These are phyloP conservation scores for Talaromyces sp. DNA, from an alignment of 2,329 filamentous ascomycete genomes.

Conservation along the genomic window DNA sequence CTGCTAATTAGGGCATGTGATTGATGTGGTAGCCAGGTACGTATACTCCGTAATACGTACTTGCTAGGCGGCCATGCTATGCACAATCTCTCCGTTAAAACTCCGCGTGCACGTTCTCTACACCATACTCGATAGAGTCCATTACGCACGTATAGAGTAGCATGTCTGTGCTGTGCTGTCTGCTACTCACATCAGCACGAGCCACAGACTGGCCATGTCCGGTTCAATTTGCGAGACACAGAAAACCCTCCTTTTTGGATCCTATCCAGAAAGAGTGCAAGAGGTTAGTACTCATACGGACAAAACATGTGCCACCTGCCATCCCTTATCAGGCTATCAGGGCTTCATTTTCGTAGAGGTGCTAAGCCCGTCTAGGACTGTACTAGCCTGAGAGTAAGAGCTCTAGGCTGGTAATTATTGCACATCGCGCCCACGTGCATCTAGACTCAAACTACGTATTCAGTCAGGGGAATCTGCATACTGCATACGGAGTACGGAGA, in stretches of 20 bases:
- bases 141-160: background rate
- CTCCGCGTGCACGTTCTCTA: background rate
- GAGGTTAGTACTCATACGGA: background rate
- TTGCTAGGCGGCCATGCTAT: too few species aligned
- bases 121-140: background rate
- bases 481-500: too few species aligned
- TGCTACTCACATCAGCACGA: too few species aligned
- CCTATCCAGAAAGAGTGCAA: background rate
- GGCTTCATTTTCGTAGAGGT: background rate
- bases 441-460: too few species aligned
- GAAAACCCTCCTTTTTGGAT: too few species aligned
- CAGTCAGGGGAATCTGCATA: background rate
- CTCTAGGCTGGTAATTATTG: background rate
- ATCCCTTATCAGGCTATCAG: background rate
- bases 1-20: too few species aligned
- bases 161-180: too few species aligned
- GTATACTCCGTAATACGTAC: too few species aligned
- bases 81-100: too few species aligned
- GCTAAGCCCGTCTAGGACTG: background rate
- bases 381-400: background rate
- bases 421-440: background rate
- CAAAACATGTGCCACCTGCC: background rate
- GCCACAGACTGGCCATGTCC: too few species aligned
- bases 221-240: too few species aligned
- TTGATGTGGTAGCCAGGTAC: too few species aligned